Conservation (phyloP, 352 stramenopile genomes). For the Aphanomyces euteiches region DNA sequence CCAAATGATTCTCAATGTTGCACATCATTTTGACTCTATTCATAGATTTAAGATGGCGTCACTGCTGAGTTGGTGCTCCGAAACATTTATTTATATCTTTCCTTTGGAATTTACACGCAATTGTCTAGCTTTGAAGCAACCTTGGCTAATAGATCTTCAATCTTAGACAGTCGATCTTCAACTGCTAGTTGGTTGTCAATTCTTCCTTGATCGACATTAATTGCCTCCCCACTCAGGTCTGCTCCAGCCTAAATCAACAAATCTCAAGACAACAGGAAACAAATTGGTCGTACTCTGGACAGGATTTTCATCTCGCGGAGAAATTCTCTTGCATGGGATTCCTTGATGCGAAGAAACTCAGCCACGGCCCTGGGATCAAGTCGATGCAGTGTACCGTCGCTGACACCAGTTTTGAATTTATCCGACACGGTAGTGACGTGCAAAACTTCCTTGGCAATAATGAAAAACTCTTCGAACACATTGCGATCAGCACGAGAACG, state of each 20-base stretch:
- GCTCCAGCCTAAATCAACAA: neutral
- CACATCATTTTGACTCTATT: no score
- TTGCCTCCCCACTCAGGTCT: neutral
- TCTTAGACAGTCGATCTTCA: no score
- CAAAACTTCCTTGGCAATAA: conserved; percentile 12
- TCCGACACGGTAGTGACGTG: neutral
- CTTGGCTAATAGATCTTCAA: no score
- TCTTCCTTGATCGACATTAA: no score
- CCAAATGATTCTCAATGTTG: no score
- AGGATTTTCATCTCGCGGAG: conserved; percentile 14
- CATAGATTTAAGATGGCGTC: no score
- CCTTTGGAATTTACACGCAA: no score
- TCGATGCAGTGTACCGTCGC: neutral
- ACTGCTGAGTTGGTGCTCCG: no score
- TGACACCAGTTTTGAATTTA: neutral
- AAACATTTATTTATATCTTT: no score
- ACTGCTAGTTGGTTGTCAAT: no score
- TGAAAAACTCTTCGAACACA: conserved; percentile 4
- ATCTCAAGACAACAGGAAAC: no score
- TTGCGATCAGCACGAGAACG: conserved; percentile 30
- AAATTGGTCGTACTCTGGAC: neutral
- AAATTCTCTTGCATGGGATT: neutral
- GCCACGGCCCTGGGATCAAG: neutral
- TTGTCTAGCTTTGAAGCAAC: no score
- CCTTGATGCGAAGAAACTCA: neutral